Conservation (phyloP, 2,329 filamentous ascomycete species). For the Fonsecaea erecta region DNA sequence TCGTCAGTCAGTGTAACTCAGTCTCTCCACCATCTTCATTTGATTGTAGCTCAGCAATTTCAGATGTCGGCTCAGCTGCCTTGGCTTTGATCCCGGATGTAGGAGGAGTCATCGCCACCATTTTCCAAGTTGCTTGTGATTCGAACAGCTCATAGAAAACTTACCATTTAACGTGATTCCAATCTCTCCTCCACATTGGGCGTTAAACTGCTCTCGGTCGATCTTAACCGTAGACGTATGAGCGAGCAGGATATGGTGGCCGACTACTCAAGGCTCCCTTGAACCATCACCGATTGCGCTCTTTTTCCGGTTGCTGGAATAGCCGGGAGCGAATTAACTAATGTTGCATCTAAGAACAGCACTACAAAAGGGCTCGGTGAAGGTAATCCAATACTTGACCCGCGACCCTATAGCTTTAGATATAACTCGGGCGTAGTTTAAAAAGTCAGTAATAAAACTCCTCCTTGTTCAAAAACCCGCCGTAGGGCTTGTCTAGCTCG, state of each 20-base stretch:
- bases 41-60: no score
- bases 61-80: no score
- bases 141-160: constrained; percentile 36
- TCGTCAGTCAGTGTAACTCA: no score
- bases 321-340: constrained; percentile 81
- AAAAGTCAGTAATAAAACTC: constrained; percentile 84
- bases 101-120: no score
- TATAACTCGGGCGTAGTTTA: constrained; percentile 74
- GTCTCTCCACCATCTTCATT: no score
- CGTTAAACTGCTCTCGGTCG: constrained; percentile 82
- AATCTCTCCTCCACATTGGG: constrained; percentile 72
- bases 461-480: constrained; percentile 76
- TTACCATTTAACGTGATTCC: constrained; percentile 83
- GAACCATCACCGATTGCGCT: constrained; percentile 72
- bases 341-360: constrained; percentile 78
- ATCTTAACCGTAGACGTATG: constrained; percentile 80
- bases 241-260: constrained; percentile 78
- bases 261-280: constrained; percentile 80
- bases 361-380: constrained; percentile 89
- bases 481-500: constrained; percentile 77
- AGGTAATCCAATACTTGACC: constrained; percentile 87
- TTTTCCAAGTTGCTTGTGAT: no score
- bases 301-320: constrained; percentile 74
- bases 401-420: constrained; percentile 73
- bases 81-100: no score